Percentiles rank a stretch among this genome's conserved stretches.
Conservation (phyloP, 768 basidiomycete genomes). For the Postia placenta region DNA sequence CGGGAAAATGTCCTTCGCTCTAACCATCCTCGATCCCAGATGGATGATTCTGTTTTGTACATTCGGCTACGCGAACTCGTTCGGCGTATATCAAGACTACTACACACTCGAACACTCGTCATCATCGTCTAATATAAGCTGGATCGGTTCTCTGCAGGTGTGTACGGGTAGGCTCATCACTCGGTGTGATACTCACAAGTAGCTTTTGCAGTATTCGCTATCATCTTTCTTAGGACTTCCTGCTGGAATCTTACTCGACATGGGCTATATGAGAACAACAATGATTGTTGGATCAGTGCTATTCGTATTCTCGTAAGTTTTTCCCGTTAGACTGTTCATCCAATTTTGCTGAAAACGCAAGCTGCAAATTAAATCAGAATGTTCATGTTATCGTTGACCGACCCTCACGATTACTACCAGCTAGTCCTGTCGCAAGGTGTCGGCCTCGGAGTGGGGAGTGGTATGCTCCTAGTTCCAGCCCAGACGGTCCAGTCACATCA, state of each 20-base stretch:
- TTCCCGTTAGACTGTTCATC: background rate
- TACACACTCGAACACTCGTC: constrained; percentile 2
- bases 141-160: constrained; percentile 45
- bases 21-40: no score
- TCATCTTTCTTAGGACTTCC: constrained; percentile 35
- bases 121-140: constrained; percentile 24
- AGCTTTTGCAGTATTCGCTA: constrained; percentile 23
- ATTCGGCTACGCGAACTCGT: constrained; percentile 10
- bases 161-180: background rate
- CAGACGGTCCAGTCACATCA: constrained; percentile 40
- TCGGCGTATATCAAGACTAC: constrained; percentile 15
- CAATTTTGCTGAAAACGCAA: constrained; percentile 9
- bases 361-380: constrained; percentile 23
- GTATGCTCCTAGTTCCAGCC: constrained; percentile 41
- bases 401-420: constrained; percentile 35
- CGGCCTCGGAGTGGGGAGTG: constrained; percentile 42
- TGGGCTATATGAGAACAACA: constrained; percentile 37
- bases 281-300: constrained; percentile 17
- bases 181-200: background rate
- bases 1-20: background rate
- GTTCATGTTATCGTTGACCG: constrained; percentile 39
- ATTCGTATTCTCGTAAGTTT: constrained; percentile 20
- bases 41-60: no score
- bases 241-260: constrained; percentile 37
- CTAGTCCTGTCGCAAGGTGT: constrained; percentile 48